Percentiles rank a stretch among this genome's conserved stretches.
Evolutionary conservation across 164 flowering plant species (phyloP).

Genomic region (Kalanchoe fedtschenkoi): DNA sequence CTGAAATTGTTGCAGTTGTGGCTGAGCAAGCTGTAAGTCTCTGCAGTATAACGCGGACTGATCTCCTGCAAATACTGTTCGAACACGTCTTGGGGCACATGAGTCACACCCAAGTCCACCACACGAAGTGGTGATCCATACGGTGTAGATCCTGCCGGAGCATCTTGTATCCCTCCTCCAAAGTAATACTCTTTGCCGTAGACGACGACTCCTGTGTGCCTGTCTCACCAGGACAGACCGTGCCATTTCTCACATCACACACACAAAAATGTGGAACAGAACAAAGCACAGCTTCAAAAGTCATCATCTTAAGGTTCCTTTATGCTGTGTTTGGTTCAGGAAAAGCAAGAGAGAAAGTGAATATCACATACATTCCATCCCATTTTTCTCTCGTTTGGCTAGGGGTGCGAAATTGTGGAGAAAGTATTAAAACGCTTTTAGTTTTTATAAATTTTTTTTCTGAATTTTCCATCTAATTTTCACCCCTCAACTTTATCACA

Average conservation of each 20-base stretch:
- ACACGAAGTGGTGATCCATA: slow-evolving; percentile 81
- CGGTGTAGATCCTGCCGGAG: slow-evolving; percentile 58
- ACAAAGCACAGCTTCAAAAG: no score
- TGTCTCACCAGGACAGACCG: slow-evolving; percentile 15
- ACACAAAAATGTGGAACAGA: not conserved
- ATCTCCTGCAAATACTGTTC: slow-evolving; percentile 85
- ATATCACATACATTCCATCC: no score
- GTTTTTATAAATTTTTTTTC: no score
- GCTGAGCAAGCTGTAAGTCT: slow-evolving; percentile 68
- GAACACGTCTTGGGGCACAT: slow-evolving; percentile 83
- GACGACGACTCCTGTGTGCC: slow-evolving; percentile 96
- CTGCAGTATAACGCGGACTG: slow-evolving; percentile 78
- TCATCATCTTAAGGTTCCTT: no score
- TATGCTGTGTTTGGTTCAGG: no score
- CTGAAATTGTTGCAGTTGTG: slow-evolving; percentile 97
- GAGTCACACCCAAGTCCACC: slow-evolving; percentile 78
- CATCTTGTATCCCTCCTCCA: slow-evolving; percentile 86
- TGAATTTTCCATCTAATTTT: no score
- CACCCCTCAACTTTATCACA: no score
- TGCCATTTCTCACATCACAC: not conserved
- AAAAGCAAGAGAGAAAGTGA: no score
- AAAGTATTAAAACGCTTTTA: no score
- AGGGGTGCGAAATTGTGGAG: no score
- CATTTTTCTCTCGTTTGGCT: no score
- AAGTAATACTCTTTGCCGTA: slow-evolving; percentile 91